These are phyloP conservation scores for Salix exigua DNA, from an alignment of 345 rosid genomes.

Conservation along the genomic window DNA sequence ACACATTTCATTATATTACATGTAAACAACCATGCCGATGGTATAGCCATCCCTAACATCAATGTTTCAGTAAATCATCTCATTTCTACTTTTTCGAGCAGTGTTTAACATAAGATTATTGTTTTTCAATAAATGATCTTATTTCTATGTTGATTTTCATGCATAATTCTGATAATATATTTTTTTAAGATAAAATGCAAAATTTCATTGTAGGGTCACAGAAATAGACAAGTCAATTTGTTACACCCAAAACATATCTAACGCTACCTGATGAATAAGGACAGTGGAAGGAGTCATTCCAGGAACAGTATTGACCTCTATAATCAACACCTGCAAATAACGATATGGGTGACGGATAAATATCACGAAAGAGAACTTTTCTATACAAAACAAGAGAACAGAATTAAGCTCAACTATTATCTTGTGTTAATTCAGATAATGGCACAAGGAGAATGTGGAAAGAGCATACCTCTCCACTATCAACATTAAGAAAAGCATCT, in stretches of 20 bases:
- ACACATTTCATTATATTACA: too few species aligned
- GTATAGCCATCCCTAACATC: too few species aligned
- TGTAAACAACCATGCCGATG: too few species aligned
- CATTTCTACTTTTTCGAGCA: too few species aligned
- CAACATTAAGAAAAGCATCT: conserved; percentile 86
- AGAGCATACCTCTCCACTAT: conserved; percentile 74
- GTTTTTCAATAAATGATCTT: too few species aligned
- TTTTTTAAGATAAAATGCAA: not conserved
- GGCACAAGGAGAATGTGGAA: not conserved
- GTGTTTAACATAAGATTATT: too few species aligned
- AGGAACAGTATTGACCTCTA: conserved; percentile 90
- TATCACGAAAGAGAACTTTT: too few species aligned
- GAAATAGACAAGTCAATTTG: not conserved
- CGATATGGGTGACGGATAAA: not conserved
- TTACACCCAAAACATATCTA: not conserved
- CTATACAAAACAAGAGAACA: too few species aligned
- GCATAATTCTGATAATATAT: too few species aligned
- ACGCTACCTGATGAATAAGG: conserved; percentile 77
- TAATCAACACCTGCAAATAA: conserved; percentile 61
- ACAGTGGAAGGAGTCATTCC: conserved; percentile 99
- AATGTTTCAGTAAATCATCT: too few species aligned
- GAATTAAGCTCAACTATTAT: too few species aligned
- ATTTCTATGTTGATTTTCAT: too few species aligned
- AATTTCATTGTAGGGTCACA: not conserved
- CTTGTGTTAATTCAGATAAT: not conserved